phyloP scores from a whole-genome alignment of 495 filamentous ascomycete genomes.

The Tuber indicum region DNA sequence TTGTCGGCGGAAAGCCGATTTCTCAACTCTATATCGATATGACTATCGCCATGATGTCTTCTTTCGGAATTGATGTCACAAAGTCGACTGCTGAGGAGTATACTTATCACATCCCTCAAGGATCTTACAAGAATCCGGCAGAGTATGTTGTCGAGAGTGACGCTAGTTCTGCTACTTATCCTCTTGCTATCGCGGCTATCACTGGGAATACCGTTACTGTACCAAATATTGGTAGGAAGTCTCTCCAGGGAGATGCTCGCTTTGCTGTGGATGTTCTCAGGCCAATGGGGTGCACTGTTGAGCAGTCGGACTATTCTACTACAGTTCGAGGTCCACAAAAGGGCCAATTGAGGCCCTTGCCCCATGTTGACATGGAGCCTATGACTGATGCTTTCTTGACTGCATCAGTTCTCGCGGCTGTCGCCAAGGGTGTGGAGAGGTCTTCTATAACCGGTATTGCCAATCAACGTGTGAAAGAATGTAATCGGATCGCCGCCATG shows the following conservation, averaged over 20 bases:
- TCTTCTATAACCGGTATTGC: constrained; percentile 77
- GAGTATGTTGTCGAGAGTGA: constrained; percentile 94
- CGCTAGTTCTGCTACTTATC: constrained; percentile 95
- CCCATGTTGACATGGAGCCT: constrained; percentile 86
- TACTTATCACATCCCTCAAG: constrained; percentile 90
- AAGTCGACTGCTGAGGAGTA: constrained; percentile 68
- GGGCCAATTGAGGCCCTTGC: constrained; percentile 63
- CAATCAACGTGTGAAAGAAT: constrained; percentile 98
- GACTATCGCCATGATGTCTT: constrained; percentile 96
- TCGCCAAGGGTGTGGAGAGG: constrained; percentile 73
- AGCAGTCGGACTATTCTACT: constrained; percentile 77
- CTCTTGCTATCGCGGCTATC: constrained; percentile 88
- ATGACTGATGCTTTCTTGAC: constrained; percentile 99
- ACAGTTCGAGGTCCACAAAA: constrained; percentile 82
- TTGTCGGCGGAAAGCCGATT: constrained; percentile 92
- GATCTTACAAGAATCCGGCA: constrained; percentile 72
- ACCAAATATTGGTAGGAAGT: constrained; percentile 87
- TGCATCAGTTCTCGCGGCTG: constrained; percentile 85
- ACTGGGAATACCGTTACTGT: constrained; percentile 91
- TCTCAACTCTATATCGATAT: constrained; percentile 98
- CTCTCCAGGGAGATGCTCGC: constrained; percentile 89
- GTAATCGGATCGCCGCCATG: constrained; percentile 95
- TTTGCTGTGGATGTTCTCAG: constrained; percentile 86
- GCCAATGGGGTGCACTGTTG: constrained; percentile 89
- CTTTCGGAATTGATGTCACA: constrained; percentile 77